These are phyloP conservation scores for Neurospora terricola DNA, from an alignment of 495 filamentous ascomycete species.

Conservation along the genomic window DNA sequence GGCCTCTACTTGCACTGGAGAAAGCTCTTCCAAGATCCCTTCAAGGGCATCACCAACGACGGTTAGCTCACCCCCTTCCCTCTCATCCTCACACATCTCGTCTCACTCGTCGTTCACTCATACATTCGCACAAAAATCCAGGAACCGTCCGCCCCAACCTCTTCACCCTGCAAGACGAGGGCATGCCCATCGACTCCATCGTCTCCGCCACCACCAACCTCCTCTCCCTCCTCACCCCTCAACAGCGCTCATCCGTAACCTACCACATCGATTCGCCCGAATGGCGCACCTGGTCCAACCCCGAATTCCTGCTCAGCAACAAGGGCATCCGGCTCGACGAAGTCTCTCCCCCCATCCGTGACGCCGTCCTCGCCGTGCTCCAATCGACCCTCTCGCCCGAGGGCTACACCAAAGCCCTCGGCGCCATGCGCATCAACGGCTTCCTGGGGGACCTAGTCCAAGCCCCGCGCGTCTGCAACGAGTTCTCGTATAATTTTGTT, in stretches of 20 bases:
- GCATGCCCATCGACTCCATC: conserved; percentile 46
- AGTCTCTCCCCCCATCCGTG: conserved; percentile 28
- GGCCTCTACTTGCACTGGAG: conserved; percentile 57
- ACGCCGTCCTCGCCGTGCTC: conserved; percentile 44
- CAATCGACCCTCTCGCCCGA: conserved; percentile 49
- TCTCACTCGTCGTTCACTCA: background rate
- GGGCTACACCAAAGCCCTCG: conserved; percentile 60
- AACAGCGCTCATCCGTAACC: conserved; percentile 35
- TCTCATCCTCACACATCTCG: background rate
- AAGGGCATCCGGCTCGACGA: conserved; percentile 61
- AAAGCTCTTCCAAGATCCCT: conserved; percentile 56
- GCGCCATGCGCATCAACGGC: conserved; percentile 66
- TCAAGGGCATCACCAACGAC: conserved; percentile 60
- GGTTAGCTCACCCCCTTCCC: conserved; percentile 30
- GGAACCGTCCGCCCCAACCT: conserved; percentile 45
- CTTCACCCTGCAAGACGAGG: conserved; percentile 52
- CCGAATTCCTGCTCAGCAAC: conserved; percentile 53
- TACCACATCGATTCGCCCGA: conserved; percentile 61
- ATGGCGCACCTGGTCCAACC: conserved; percentile 69
- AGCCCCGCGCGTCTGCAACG: conserved; percentile 54
- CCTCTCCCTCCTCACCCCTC: conserved; percentile 31
- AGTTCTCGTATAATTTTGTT: conserved; percentile 63
- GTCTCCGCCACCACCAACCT: conserved; percentile 37
- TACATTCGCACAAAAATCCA: conserved; percentile 8
- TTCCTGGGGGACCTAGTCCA: conserved; percentile 63